phyloP scores from a whole-genome alignment of 352 stramenopile species.

The Phytophthora melonis region DNA sequence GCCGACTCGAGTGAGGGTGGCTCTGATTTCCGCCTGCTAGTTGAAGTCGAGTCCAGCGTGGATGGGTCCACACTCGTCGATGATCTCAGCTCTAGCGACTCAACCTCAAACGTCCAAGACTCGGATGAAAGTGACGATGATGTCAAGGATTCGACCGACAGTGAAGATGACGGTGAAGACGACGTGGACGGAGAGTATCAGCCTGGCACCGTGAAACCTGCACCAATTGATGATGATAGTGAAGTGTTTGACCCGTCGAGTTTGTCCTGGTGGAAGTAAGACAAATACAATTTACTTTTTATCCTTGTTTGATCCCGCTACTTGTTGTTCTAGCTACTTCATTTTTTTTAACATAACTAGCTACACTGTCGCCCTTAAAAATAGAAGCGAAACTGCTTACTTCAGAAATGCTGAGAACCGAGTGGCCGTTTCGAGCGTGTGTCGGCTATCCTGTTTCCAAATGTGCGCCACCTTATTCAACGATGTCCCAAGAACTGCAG shows the following conservation, averaged over 20 bases:
- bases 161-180: conserved; percentile 10
- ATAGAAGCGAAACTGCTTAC: background rate
- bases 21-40: conserved; percentile 2
- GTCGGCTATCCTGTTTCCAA: background rate
- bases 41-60: conserved; percentile 5
- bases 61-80: conserved; percentile 7
- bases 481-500: background rate
- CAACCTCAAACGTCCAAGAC: background rate
- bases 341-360: too few species aligned
- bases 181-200: background rate
- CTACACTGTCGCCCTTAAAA: background rate
- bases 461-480: background rate
- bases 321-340: too few species aligned
- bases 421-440: conserved; percentile 7
- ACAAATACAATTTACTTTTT: background rate
- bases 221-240: conserved; percentile 12
- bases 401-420: background rate
- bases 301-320: background rate
- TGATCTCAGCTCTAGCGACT: conserved; percentile 2
- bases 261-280: conserved; percentile 30
- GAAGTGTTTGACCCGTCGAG: conserved; percentile 21
- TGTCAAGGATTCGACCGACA: background rate
- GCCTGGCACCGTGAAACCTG: conserved; percentile 20
- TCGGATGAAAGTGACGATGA: conserved; percentile 7
- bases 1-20: background rate